A percentile compares a stretch with the other conserved stretches of the same genome.
Conservation (phyloP, 2,329 filamentous ascomycete genomes). For the Hirsutella minnesotensis region DNA sequence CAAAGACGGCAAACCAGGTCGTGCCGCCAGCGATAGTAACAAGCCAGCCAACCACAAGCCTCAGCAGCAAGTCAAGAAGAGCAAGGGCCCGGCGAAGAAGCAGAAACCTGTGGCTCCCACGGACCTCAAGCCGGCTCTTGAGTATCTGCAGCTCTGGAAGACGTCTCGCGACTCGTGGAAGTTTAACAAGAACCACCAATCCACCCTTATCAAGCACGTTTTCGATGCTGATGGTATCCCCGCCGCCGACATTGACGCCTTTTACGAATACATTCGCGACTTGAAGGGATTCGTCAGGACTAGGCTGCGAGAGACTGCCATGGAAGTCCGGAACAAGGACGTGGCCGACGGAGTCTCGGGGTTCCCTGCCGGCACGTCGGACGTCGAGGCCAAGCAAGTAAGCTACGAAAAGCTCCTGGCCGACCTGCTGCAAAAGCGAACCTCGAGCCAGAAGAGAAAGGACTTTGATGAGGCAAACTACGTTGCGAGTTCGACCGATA, state of each 20-base stretch:
- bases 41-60: constrained; percentile 19
- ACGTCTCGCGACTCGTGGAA: constrained; percentile 67
- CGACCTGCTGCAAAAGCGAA: constrained; percentile 28
- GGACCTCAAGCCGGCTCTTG: constrained; percentile 52
- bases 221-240: constrained; percentile 65
- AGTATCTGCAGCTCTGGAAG: constrained; percentile 69
- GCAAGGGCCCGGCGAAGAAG: constrained; percentile 27
- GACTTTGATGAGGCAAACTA: constrained; percentile 41
- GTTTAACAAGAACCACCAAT: constrained; percentile 92
- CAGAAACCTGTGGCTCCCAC: constrained; percentile 22
- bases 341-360: constrained; percentile 34
- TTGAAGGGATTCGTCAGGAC: constrained; percentile 64
- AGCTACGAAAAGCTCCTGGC: constrained; percentile 43
- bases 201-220: constrained; percentile 69
- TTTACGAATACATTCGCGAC: constrained; percentile 69
- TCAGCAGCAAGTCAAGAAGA: constrained; percentile 15
- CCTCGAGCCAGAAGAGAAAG: constrained; percentile 31
- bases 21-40: constrained; percentile 13
- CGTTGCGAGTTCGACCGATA: constrained; percentile 35
- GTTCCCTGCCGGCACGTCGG: constrained; percentile 37
- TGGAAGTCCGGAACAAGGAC: constrained; percentile 46
- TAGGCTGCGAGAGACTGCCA: constrained; percentile 54
- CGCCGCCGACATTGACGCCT: constrained; percentile 51
- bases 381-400: constrained; percentile 36
- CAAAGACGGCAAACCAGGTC: constrained; percentile 15